phyloP scores from a whole-genome alignment of 805 yeast species.

The Candida silvicultrix region DNA sequence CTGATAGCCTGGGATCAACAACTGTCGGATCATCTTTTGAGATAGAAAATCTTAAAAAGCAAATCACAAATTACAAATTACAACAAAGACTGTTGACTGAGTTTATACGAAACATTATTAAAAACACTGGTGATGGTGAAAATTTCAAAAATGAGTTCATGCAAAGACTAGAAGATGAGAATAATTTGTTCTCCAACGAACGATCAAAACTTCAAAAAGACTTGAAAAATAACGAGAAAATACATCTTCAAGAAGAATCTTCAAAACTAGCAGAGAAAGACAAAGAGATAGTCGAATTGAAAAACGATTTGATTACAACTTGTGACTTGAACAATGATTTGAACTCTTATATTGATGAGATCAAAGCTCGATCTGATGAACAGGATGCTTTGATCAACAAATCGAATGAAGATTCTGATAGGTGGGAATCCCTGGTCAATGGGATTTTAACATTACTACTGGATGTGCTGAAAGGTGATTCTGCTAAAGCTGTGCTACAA shows the following conservation, averaged over 20 bases:
- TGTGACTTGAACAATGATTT: slow-evolving; percentile 17
- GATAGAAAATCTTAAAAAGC: slow-evolving; percentile 31
- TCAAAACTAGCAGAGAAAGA: slow-evolving; percentile 12
- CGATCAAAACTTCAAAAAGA: slow-evolving; percentile 13
- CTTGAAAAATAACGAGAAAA: slow-evolving; percentile 5
- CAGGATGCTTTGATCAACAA: neutral
- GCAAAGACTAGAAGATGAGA: slow-evolving; percentile 16
- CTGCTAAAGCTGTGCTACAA: slow-evolving; percentile 13
- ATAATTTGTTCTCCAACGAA: slow-evolving; percentile 11
- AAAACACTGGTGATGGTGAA: slow-evolving; percentile 13
- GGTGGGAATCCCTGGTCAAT: slow-evolving; percentile 5
- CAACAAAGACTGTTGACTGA: slow-evolving; percentile 29
- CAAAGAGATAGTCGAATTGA: slow-evolving; percentile 20
- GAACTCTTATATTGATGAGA: slow-evolving; percentile 15
- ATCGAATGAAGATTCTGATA: neutral
- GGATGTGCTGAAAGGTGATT: slow-evolving; percentile 9
- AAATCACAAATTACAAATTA: slow-evolving; percentile 35
- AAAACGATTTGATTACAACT: slow-evolving; percentile 19
- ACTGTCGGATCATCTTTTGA: slow-evolving; percentile 17
- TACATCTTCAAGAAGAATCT: slow-evolving; percentile 1
- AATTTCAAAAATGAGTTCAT: slow-evolving; percentile 17
- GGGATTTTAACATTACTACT: slow-evolving; percentile 10
- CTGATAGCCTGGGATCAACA: slow-evolving; percentile 8
- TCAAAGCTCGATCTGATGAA: slow-evolving; percentile 12
- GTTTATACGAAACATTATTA: slow-evolving; percentile 15